Evolutionary conservation across 208 protist genomes (phyloP), one percentile per base, ranked within the genome.

Genomic region (Leishmania aethiopica): DNA sequence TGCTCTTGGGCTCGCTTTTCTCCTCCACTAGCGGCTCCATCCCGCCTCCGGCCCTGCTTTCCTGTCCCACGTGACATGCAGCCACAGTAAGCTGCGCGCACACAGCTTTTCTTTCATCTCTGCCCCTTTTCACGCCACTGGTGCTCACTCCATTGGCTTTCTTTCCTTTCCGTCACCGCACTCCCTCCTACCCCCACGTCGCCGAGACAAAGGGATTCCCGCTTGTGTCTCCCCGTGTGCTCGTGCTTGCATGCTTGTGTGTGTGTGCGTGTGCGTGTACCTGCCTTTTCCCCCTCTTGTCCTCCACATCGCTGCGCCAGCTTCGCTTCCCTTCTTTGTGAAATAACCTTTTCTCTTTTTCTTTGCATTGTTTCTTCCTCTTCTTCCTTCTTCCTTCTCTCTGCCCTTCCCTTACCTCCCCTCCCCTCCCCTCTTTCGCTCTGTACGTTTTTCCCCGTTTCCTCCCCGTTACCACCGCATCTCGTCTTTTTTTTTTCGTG

Each of bases 31-130:
- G 6, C 45, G 45, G 37, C 45, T 51, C 25, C 67, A 49, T 53
- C 15, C 11, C 28, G 19, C 45, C 40, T 72, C 67, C 35, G 19
- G 35, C 40, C 32, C 45, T 53, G 40, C 42, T 74, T n/a, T 74
- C 13, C 37, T 19, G 13, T 74, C 25, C 25, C 37, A 32, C 11
- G 70, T 22, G 42, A 51, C 28, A 17, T 15, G 45, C 40, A 45
- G 51, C 42, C 28, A 7, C 37, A 66, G 55, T 49, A 67, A 10
- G 74, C 51, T 66, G 51, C 35, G 19, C 53, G 5, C 32, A 40
- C 51, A n/a, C 57, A 59, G 53, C 57, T 60, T 80, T 81, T 69
- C 51, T 59, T 81, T 67, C 17, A 73, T 80, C 51, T 42, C 47
- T 45, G 28, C 59, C 32, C 32, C 3, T 51, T 35, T 80, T 53